phyloP scores from a whole-genome alignment of 495 filamentous ascomycete genomes.

The Lasiosphaeria hispida region DNA sequence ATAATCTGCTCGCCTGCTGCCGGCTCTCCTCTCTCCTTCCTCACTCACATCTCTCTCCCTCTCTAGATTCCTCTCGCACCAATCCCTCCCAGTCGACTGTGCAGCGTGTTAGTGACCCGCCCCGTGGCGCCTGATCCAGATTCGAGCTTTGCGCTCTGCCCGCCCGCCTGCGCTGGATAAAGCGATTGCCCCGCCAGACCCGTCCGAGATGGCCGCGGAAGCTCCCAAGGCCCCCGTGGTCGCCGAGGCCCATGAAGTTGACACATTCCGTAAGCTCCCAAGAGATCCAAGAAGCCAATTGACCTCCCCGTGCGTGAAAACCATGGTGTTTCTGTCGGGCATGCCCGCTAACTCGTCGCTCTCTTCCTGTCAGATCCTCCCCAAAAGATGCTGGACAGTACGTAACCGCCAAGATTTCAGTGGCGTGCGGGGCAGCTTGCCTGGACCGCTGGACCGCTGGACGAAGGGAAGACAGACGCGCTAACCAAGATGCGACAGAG shows the following conservation, averaged over 20 bases:
- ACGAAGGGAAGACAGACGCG: conserved; percentile 27
- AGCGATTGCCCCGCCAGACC: conserved; percentile 22
- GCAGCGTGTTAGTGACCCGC: neutral
- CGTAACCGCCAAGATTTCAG: conserved; percentile 32
- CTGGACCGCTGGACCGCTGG: conserved; percentile 23
- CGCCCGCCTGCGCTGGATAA: conserved; percentile 16
- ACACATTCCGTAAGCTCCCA: conserved; percentile 64
- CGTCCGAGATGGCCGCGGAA: conserved; percentile 63
- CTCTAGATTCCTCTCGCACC: neutral
- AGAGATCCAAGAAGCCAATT: conserved; percentile 18
- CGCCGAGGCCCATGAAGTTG: conserved; percentile 78
- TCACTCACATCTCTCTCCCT: neutral
- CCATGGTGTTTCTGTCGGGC: conserved; percentile 16
- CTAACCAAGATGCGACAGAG: conserved; percentile 44
- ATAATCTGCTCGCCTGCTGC: conserved; percentile 5
- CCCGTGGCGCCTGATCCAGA: neutral
- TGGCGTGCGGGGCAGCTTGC: conserved; percentile 22
- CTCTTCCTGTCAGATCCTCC: conserved; percentile 44
- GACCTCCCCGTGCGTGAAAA: neutral
- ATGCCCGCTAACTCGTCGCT: neutral
- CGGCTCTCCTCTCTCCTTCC: conserved; percentile 4
- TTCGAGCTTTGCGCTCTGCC: neutral
- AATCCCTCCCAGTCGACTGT: neutral
- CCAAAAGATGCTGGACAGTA: conserved; percentile 61
- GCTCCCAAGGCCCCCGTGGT: conserved; percentile 67